Evolutionary conservation across 148 eudicot species (phyloP).

Genomic region (Vaccinium macrocarpon): DNA sequence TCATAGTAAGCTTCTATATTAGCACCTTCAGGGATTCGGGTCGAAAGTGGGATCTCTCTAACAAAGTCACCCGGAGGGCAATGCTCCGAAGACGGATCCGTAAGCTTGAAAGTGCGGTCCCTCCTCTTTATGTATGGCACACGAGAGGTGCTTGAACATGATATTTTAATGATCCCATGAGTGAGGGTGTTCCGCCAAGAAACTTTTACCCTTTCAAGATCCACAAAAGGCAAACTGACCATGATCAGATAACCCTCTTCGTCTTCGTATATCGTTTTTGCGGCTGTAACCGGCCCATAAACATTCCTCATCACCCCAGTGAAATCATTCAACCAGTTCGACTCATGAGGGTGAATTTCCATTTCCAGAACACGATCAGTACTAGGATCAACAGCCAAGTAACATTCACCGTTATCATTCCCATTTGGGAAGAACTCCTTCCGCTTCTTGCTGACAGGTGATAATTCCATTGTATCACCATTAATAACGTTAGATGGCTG

Average conservation of each 20-base stretch:
- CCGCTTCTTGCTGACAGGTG: constrained; percentile 46
- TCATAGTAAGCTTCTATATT: constrained; percentile 55
- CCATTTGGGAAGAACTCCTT: constrained; percentile 39
- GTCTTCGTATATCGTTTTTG: constrained; percentile 53
- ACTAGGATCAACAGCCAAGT: constrained; percentile 33
- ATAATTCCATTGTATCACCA: constrained; percentile 41
- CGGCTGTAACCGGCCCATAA: constrained; percentile 57
- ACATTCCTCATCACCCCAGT: constrained; percentile 48
- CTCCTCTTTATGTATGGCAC: constrained; percentile 41
- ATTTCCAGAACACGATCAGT: constrained; percentile 24
- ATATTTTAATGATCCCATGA: constrained; percentile 51
- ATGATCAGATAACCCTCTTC: constrained; percentile 44
- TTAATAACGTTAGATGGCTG: constrained; percentile 31
- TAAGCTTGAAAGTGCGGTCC: constrained; percentile 47
- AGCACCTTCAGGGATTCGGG: constrained; percentile 63
- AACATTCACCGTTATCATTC: constrained; percentile 32
- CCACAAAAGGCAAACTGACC: constrained; percentile 53
- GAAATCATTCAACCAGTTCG: constrained; percentile 43
- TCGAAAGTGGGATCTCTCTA: constrained; percentile 49
- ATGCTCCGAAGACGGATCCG: constrained; percentile 51
- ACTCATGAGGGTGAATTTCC: constrained; percentile 37
- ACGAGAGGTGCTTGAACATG: constrained; percentile 45
- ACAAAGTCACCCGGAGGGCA: constrained; percentile 63
- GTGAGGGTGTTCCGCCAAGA: constrained; percentile 56
- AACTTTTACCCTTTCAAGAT: constrained; percentile 52